A percentile compares a stretch with the other conserved stretches of the same genome.
Evolutionary conservation across 306 rosid genomes (phyloP).

Genomic region (Cucumis melo): DNA sequence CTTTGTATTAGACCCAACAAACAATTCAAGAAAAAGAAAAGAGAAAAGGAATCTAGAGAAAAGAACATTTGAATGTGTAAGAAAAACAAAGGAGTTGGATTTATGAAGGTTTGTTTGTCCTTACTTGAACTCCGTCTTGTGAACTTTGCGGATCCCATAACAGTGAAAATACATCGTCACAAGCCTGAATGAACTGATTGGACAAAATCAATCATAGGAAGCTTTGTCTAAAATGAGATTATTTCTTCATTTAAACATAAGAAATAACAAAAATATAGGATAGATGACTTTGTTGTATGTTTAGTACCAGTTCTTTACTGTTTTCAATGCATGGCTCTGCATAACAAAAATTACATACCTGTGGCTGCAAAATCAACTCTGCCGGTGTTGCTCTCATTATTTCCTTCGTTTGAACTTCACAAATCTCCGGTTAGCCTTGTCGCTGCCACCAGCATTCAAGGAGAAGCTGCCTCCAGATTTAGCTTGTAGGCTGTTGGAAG

Average conservation of each 20-base stretch:
- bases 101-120: neutral
- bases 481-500: neutral
- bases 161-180: neutral
- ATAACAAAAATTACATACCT: neutral
- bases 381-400: neutral
- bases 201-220: neutral
- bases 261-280: neutral
- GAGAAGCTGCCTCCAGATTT: constrained; percentile 51
- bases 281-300: neutral
- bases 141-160: neutral
- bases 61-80: neutral
- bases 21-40: neutral
- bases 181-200: neutral
- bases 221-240: neutral
- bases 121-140: neutral
- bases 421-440: constrained; percentile 43
- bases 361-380: neutral
- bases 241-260: neutral
- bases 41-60: neutral
- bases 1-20: neutral
- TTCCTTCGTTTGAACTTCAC: constrained; percentile 32
- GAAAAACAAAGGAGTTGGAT: neutral
- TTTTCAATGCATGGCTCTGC: neutral
- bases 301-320: neutral
- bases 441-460: constrained; percentile 47